phyloP scores from a whole-genome alignment of 768 basidiomycete genomes.

The Auriculariales sp. region DNA sequence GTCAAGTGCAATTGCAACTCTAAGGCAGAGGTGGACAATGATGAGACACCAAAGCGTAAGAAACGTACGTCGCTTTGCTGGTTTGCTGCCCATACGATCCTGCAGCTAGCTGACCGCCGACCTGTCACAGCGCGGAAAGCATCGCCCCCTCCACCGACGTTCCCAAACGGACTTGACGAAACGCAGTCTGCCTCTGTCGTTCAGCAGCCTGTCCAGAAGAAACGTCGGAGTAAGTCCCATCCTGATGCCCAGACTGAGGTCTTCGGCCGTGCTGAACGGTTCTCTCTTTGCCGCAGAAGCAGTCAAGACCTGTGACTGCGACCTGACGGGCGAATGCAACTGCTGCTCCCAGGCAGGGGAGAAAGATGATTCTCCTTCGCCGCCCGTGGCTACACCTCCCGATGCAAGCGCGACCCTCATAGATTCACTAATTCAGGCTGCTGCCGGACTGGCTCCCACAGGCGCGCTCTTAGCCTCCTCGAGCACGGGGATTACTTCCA shows the following conservation, averaged over 20 bases:
- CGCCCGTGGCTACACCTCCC: constrained; percentile 3
- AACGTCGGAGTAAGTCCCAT: not conserved
- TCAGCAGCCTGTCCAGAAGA: constrained; percentile 22
- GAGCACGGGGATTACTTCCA: not conserved
- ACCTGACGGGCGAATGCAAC: constrained; percentile 9
- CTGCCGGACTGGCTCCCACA: constrained; percentile 33
- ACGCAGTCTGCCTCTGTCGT: constrained; percentile 14
- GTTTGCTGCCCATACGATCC: constrained; percentile 19
- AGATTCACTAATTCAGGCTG: constrained; percentile 48
- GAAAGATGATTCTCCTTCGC: constrained; percentile 3
- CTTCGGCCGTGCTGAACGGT: constrained; percentile 11
- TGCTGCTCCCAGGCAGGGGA: constrained; percentile 39
- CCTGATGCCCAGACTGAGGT: constrained; percentile 2
- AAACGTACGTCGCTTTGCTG: constrained; percentile 41
- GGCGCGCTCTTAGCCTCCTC: not conserved
- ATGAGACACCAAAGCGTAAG: constrained; percentile 22
- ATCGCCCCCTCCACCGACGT: constrained; percentile 53
- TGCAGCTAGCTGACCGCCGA: constrained; percentile 33
- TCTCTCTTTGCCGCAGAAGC: constrained; percentile 12
- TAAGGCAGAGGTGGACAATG: constrained; percentile 7
- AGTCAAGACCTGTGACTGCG: not conserved
- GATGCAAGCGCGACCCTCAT: constrained; percentile 40
- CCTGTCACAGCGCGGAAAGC: constrained; percentile 47
- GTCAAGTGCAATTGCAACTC: constrained; percentile 62
- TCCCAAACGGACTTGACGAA: constrained; percentile 64